These are phyloP conservation scores for Acanthamoeba castellanii DNA, from an alignment of 208 protist genomes.

Conservation along the genomic window DNA sequence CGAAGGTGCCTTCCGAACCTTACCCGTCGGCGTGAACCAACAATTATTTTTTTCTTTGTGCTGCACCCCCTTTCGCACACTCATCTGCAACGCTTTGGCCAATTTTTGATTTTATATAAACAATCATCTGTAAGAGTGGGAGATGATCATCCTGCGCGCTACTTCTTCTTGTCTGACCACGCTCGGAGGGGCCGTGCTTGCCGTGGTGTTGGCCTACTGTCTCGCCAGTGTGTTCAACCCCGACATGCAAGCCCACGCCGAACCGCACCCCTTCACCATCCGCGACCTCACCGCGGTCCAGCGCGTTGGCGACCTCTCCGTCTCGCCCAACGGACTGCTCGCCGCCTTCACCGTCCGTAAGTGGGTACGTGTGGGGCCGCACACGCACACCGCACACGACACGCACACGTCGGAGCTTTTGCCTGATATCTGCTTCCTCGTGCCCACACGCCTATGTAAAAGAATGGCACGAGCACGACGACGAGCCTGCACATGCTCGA, in stretches of 20 bases:
- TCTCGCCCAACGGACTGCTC: slow-evolving; percentile 67
- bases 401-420: no score
- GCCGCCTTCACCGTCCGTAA: slow-evolving; percentile 69
- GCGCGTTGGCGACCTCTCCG: slow-evolving; percentile 31
- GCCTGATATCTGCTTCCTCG: not conserved
- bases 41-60: no score
- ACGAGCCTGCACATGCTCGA: slow-evolving; percentile 61
- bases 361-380: slow-evolving; percentile 2
- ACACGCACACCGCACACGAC: not conserved
- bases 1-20: no score
- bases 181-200: no score
- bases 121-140: no score
- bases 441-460: not conserved
- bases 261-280: slow-evolving; percentile 24
- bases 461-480: slow-evolving; percentile 1
- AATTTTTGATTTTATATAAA: no score
- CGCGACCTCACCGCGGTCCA: slow-evolving; percentile 45
- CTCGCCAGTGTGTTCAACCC: not conserved
- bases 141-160: no score
- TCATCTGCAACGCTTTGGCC: no score
- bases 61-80: no score
- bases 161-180: not conserved
- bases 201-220: not conserved
- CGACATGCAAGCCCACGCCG: slow-evolving; percentile 6
- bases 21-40: no score